Evolutionary conservation across 192 early-diverging fungal genomes (phyloP), one percentile per base, ranked within the genome.

Genomic region (Coemansia sp.): DNA sequence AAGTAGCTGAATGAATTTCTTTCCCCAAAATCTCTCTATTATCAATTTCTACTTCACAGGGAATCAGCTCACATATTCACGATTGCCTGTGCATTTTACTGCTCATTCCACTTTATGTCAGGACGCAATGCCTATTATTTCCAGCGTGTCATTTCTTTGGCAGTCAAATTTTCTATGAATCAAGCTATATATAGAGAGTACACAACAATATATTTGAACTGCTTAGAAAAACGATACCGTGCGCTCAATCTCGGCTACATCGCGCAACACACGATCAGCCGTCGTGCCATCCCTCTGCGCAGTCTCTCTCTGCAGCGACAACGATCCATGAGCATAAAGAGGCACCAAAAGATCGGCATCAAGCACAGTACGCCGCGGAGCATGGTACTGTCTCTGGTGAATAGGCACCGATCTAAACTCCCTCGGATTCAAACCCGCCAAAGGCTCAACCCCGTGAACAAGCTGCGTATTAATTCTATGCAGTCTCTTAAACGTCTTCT

Each of bases 401-500:
- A 87, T 35, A 60, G 85, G 75, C 55, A 82, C 63, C 8, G 68
- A 61, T 79, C 95, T 85, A 69, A 85, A 98, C 20, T 92, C 94
- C 38, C 95, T 83, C 8, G 97, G 96, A 64, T 99, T 98, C 58
- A 99, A 73, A 3, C 94, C 96, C 14, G 93, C 94, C 28, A 86
- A 69, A 53, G 94, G 95, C 66, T 90, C 89, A 5, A 95, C 52
- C 39, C 87, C 86, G 45, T 89, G 91, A 3, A 94, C 90, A 74
- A 99, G 83, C 34, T 92, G 90, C n/a, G 89, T 83, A 64, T 92
- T 92, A 16, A 99, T 73, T 2, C 89, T 86, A 35, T 89, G 88
- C 26, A 97, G 72, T 20, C 97, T 88, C 79, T 96, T 97, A 74
- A 91, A 98, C 25, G 91, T 86, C 73, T 92, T 95, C 73, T 99